Evolutionary conservation across 2,329 filamentous ascomycete genomes (phyloP).

Genomic region (Lomentospora prolificans): DNA sequence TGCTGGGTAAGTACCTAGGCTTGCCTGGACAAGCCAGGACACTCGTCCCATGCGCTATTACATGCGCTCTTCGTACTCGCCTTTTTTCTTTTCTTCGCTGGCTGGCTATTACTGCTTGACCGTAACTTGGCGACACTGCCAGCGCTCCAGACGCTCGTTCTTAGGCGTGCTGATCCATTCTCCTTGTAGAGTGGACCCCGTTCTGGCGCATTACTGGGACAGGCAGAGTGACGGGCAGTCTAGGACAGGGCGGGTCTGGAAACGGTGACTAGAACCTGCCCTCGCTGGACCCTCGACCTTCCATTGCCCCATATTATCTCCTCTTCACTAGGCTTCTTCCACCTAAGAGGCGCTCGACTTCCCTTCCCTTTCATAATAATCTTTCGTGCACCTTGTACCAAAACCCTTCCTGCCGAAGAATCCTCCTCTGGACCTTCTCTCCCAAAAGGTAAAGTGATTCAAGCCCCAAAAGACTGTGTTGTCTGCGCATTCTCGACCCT

Average conservation of each 20-base stretch:
- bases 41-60: too few relatives aligned
- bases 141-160: too few relatives aligned
- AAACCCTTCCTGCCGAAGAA: neutral
- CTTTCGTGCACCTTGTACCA: neutral
- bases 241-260: neutral
- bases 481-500: neutral
- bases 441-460: neutral
- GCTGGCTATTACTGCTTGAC: too few relatives aligned
- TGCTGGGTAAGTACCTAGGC: too few relatives aligned
- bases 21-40: too few relatives aligned
- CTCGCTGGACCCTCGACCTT: neutral
- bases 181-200: too few relatives aligned
- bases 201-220: neutral
- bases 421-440: neutral
- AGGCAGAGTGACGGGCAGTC: too few relatives aligned
- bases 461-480: neutral
- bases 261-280: neutral
- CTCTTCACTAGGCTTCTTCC: neutral
- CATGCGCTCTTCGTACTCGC: too few relatives aligned
- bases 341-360: neutral
- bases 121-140: too few relatives aligned
- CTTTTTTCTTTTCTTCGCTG: too few relatives aligned
- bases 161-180: too few relatives aligned
- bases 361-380: neutral
- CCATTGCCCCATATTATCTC: slow-evolving; percentile 1